Evolutionary conservation across 1,284 basidiomycete species (phyloP).

Genomic region (Cerioporus squamosus): DNA sequence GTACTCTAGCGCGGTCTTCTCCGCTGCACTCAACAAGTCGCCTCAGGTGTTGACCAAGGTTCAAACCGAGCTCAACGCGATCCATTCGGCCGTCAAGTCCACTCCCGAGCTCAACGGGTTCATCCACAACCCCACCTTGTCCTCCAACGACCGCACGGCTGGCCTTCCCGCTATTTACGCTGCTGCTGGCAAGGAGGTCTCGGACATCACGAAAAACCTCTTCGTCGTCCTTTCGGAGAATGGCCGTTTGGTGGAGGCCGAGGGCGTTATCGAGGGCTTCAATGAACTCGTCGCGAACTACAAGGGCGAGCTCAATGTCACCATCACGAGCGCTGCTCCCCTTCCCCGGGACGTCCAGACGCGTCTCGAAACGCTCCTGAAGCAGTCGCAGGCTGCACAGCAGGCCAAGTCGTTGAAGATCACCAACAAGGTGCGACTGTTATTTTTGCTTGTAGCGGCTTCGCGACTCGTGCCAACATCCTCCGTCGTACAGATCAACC

Average conservation of each 20-base stretch:
- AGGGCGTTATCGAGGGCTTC: slow-evolving; percentile 92
- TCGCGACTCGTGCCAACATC: neutral
- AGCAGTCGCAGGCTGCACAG: slow-evolving; percentile 83
- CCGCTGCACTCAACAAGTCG: slow-evolving; percentile 88
- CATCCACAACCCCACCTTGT: slow-evolving; percentile 89
- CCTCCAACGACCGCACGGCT: slow-evolving; percentile 72
- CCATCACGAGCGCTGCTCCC: slow-evolving; percentile 87
- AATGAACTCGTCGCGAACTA: slow-evolving; percentile 88
- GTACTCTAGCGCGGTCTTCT: slow-evolving; percentile 95
- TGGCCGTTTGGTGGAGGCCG: slow-evolving; percentile 85
- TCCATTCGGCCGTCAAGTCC: slow-evolving; percentile 70
- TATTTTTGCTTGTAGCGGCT: neutral
- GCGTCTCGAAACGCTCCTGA: slow-evolving; percentile 83
- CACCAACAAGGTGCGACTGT: slow-evolving; percentile 75
- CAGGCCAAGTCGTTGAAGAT: slow-evolving; percentile 87
- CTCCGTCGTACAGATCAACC: slow-evolving; percentile 72
- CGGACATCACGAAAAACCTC: slow-evolving; percentile 93
- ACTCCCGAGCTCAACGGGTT: slow-evolving; percentile 71
- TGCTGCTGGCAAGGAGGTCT: slow-evolving; percentile 70
- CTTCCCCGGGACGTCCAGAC: slow-evolving; percentile 75
- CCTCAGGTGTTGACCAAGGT: slow-evolving; percentile 82
- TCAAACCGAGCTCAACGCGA: slow-evolving; percentile 77
- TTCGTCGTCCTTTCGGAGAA: slow-evolving; percentile 93
- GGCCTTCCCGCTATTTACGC: slow-evolving; percentile 75
- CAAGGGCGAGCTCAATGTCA: slow-evolving; percentile 93